Evolutionary conservation across 2,329 filamentous ascomycete species (phyloP), one percentile per base, ranked within the genome.

Genomic region (Didymosphaeria variabile): DNA sequence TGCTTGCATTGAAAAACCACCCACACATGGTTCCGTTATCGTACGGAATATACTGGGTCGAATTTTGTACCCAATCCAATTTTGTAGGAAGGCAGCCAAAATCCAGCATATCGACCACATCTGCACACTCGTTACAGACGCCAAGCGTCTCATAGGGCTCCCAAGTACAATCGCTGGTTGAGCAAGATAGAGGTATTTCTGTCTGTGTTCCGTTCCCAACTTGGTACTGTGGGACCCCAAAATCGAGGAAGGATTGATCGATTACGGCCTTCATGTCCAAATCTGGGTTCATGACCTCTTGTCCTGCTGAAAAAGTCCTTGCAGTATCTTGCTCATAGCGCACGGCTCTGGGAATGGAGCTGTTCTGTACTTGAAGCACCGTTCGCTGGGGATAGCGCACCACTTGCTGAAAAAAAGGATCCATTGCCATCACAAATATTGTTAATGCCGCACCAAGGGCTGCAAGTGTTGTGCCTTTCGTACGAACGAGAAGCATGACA

Each of bases 101-200:
- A 6, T 58, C 50, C 15, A 66, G 57, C 34, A 63, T 53, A 26
- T 61, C 17, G 8, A 13, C 49, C 9, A 54, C 51, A 19, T 54
- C 36, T 19, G 21, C 23, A 42, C 66, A 68, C 4, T 45, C 32
- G 55, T 60, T 68, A 31, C 23, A 54, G 3, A 54, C 51, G 15
- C 51, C 36, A 3, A 67, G 54, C 13, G 61, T 66, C n/a, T 67
- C 40, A 42, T 67, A 64, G 1, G 23, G 19, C 9, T 54, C 17
- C 65, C 61, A 67, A 5, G 55, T 63, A 38, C 63, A 67, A 23
- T 66, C 64, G 38, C 63, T 63, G 3, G 54, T 62, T 3, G 58
- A 58, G 36, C 65, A 67, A 13, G 51, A 59, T 19, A 67, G n/a
- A 3, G 60, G 64, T 46, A 66, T 51, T 4, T 65, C 62, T n/a